Evolutionary conservation across 768 basidiomycete genomes (phyloP), one percentile per base, ranked within the genome.

Genomic region (Lentinula sp.): DNA sequence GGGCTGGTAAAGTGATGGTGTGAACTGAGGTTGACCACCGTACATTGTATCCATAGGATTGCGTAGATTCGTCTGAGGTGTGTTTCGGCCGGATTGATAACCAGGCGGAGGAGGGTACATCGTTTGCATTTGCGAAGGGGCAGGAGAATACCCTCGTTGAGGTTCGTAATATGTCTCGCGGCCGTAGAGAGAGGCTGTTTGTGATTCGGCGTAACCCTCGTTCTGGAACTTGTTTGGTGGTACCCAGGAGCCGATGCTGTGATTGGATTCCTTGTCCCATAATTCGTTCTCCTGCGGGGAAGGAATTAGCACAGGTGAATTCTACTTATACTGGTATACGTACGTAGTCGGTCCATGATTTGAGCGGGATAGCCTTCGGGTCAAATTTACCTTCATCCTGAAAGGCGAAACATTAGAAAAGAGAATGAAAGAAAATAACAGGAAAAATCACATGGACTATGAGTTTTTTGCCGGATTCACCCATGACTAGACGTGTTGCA

Each of bases 381-480:
- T 99, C 95, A 57, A 98, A 99, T 73, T 95, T 95, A 70, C 96
- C 96, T 73, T 98, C 96, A 65, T 98, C 97, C 93, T 95, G 62
- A 11, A 63, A 37, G 3, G 28, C 69, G 4, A 63, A 64, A 61
- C 49, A 65, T 28, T 35, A 62, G 50, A 43, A 40, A 8, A 34
- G 8, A 10, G 56, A 53, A 35, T 32, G 37, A n/a, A 21, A 32
- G 51, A 39, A 13, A 39, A 52, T 11, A 23, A 31, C 5, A 32
- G 37, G 31, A 42, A 5, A 1, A 79, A 91, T 60, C 71, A 95
- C 93, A 71, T 98, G 95, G 46, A 98, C 86, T 66, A 98, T 85
- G 62, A 98, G 78, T 75, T 96, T 97, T 83, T 97, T 97, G 16
- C 96, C 96, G 34, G 87, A 83, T 74, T 98, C 96, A 64, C 95